phyloP scores from a whole-genome alignment of 805 yeast genomes.

The Yamadazyma tumulicola region DNA sequence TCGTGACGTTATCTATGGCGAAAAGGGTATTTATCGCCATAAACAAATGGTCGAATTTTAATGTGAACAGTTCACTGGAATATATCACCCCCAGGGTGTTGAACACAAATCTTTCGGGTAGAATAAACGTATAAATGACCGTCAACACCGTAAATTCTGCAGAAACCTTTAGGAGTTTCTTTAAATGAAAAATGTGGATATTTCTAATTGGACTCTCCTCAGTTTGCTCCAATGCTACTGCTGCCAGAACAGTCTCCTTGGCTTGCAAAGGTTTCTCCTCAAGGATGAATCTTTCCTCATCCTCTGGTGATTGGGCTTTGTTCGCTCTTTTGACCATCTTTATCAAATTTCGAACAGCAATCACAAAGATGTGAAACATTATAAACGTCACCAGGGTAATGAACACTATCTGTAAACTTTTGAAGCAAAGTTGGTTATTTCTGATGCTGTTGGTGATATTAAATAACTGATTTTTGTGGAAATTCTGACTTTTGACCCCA shows the following conservation, averaged over 20 bases:
- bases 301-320: too few species aligned
- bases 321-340: neutral
- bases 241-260: neutral
- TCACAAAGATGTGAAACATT: conserved; percentile 1
- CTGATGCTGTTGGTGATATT: neutral
- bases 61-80: conserved; percentile 2
- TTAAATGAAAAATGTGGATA: neutral
- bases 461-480: neutral
- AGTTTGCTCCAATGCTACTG: neutral
- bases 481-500: neutral
- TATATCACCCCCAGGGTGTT: conserved; percentile 20
- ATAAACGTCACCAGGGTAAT: conserved; percentile 1
- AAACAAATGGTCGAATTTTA: conserved; percentile 26
- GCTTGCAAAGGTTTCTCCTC: neutral
- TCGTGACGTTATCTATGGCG: conserved; percentile 9
- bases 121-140: neutral
- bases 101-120: conserved; percentile 16
- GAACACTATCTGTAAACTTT: conserved; percentile 2
- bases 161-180: neutral
- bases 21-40: conserved; percentile 16
- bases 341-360: neutral
- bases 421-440: neutral
- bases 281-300: too few species aligned
- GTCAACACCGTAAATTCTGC: neutral
- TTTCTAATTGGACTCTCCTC: neutral